phyloP scores from a whole-genome alignment of 2,329 filamentous ascomycete species.

The Intubia oerlemansii region DNA sequence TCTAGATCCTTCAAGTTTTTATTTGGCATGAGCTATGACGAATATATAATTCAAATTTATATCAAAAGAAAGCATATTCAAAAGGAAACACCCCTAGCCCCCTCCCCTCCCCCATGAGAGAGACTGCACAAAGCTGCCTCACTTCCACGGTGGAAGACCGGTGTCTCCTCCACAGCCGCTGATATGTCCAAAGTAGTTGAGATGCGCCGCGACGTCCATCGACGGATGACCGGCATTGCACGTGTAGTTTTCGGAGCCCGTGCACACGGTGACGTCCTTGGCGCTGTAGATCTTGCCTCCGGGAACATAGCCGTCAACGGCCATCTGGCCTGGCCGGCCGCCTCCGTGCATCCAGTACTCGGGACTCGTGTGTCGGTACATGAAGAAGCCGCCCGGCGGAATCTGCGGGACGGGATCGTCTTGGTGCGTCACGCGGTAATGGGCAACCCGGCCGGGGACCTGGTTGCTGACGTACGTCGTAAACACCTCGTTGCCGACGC shows the following conservation, averaged over 20 bases:
- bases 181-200: conserved; percentile 25
- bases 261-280: conserved; percentile 23
- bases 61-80: too few relatives aligned
- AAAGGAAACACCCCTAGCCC: too few relatives aligned
- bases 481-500: conserved; percentile 36
- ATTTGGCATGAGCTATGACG: neutral
- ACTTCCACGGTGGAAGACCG: too few relatives aligned
- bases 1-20: neutral
- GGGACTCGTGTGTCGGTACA: conserved; percentile 44
- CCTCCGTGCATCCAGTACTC: conserved; percentile 41
- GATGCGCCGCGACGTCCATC: conserved; percentile 23
- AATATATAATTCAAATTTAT: too few relatives aligned
- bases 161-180: conserved; percentile 14
- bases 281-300: conserved; percentile 14
- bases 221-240: conserved; percentile 30
- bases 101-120: too few relatives aligned
- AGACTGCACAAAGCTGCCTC: too few relatives aligned
- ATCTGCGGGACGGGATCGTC: conserved; percentile 48
- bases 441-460: conserved; percentile 16
- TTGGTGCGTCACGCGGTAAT: conserved; percentile 44
- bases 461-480: conserved; percentile 31
- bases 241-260: conserved; percentile 21
- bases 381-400: conserved; percentile 31
- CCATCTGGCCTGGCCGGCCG: conserved; percentile 9
- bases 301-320: neutral